Evolutionary conservation across 805 yeast genomes (phyloP), one percentile per base, ranked within the genome.

Genomic region (Nakazawaea ishiwadae): DNA sequence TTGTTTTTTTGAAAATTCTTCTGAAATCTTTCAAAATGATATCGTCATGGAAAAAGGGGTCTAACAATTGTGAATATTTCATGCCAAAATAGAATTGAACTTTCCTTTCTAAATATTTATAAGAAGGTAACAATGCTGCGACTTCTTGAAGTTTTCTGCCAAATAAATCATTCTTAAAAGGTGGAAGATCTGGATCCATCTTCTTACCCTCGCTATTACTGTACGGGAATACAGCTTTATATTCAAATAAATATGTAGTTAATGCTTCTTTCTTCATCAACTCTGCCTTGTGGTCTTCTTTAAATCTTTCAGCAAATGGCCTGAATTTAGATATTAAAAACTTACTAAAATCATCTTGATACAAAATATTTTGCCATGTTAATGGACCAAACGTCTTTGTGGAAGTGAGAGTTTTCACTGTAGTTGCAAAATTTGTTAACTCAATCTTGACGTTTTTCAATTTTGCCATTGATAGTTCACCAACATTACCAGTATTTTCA

Each of bases 311-410:
- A 4, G 29, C 21, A 7, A 24, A 23, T n/a, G 35, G 30, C 5
- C 27, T 16, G 4, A 34, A 34, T 10, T 15, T 23, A 3, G 6
- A 5, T 12, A 34, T 23, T 10, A 34, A 4, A 15, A 8, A 10
- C 6, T 24, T 21, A 3, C n/a, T 18, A 26, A 30, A 18, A 4
- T 29, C 27, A 14, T 37, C 15, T 17, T 33, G 41, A 12, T 21
- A 34, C 9, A n/a, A 15, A 28, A 34, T 11, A 23, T 37, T 37
- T 34, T 42, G 45, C 45, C 45, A 42, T 6, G 39, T 24, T 19
- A 37, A 23, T 11, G 42, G 39, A 1, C 36, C 45, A 29, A 29
- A 42, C 12, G 41, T 42, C 21, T 33, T 37, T 4, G 24, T n/a
- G 4, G 32, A 16, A 3, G 16, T 26, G 4, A 12, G 12, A 8